These are phyloP conservation scores for Nephelium lappaceum DNA, from an alignment of 345 rosid genomes.

Conservation along the genomic window DNA sequence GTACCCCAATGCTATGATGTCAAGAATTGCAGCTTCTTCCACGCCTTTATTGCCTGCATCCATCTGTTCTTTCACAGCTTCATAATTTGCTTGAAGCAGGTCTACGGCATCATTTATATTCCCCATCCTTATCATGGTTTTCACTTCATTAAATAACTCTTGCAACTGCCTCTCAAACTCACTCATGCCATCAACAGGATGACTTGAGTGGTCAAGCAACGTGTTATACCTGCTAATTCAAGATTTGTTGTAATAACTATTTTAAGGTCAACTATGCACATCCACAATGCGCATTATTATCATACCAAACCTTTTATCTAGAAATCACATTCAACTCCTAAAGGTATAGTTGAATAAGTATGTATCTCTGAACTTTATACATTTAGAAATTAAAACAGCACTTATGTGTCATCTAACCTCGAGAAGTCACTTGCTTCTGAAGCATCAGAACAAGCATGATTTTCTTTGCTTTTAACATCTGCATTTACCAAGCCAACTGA, in stretches of 20 bases:
- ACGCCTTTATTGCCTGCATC: slow-evolving; percentile 59
- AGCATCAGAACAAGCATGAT: slow-evolving; percentile 34
- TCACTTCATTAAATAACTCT: slow-evolving; percentile 72
- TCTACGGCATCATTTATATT: slow-evolving; percentile 61
- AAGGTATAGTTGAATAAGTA: background rate
- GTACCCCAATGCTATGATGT: slow-evolving; percentile 76
- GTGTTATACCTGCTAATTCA: slow-evolving; percentile 42
- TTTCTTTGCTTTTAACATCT: slow-evolving; percentile 22
- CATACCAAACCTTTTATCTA: slow-evolving; percentile 1
- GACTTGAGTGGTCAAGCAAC: slow-evolving; percentile 32
- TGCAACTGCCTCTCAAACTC: slow-evolving; percentile 72
- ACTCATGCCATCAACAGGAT: slow-evolving; percentile 34
- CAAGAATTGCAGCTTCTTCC: slow-evolving; percentile 80
- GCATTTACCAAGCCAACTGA: slow-evolving; percentile 39
- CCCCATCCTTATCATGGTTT: slow-evolving; percentile 55
- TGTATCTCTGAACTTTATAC: background rate
- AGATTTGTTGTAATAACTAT: slow-evolving; percentile 1
- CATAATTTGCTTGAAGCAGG: slow-evolving; percentile 82
- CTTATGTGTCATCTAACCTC: slow-evolving; percentile 37
- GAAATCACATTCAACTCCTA: background rate
- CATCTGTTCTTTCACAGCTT: slow-evolving; percentile 68
- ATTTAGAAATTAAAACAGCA: background rate
- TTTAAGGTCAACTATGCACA: slow-evolving; percentile 16
- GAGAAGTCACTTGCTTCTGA: slow-evolving; percentile 35
- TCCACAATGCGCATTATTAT: slow-evolving; percentile 15